phyloP scores from a whole-genome alignment of 768 basidiomycete genomes.

The Russula olivacea region DNA sequence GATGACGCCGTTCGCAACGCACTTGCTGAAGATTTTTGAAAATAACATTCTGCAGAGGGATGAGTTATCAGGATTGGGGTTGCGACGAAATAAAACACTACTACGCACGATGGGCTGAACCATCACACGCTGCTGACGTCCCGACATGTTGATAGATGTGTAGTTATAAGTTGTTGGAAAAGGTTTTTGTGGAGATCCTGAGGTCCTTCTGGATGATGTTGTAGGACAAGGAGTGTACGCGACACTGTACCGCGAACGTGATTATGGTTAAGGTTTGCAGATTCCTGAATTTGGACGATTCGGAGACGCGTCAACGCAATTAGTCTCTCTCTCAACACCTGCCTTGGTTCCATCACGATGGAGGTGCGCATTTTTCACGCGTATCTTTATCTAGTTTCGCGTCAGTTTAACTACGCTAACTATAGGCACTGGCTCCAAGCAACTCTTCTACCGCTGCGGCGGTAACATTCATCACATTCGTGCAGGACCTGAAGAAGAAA shows the following conservation, averaged over 20 bases:
- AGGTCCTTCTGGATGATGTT: not conserved
- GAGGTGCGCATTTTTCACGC: slow-evolving; percentile 28
- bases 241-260: not conserved
- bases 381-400: slow-evolving; percentile 8
- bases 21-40: slow-evolving; percentile 96
- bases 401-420: not conserved
- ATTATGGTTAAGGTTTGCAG: slow-evolving; percentile 18
- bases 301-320: slow-evolving; percentile 18
- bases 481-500: slow-evolving; percentile 97
- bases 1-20: slow-evolving; percentile 12
- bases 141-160: slow-evolving; percentile 61
- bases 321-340: slow-evolving; percentile 3
- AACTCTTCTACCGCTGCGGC: slow-evolving; percentile 96
- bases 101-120: slow-evolving; percentile 94
- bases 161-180: not conserved
- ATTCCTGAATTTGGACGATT: slow-evolving; percentile 13
- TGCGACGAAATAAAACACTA: not conserved
- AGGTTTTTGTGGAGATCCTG: not conserved
- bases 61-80: slow-evolving; percentile 25
- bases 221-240: not conserved
- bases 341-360: slow-evolving; percentile 30
- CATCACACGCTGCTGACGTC: slow-evolving; percentile 94
- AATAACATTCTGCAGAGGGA: slow-evolving; percentile 72
- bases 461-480: slow-evolving; percentile 98
- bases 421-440: slow-evolving; percentile 51